Evolutionary conservation across 1,284 basidiomycete genomes (phyloP).

Genomic region (Heterobasidion annosum): DNA sequence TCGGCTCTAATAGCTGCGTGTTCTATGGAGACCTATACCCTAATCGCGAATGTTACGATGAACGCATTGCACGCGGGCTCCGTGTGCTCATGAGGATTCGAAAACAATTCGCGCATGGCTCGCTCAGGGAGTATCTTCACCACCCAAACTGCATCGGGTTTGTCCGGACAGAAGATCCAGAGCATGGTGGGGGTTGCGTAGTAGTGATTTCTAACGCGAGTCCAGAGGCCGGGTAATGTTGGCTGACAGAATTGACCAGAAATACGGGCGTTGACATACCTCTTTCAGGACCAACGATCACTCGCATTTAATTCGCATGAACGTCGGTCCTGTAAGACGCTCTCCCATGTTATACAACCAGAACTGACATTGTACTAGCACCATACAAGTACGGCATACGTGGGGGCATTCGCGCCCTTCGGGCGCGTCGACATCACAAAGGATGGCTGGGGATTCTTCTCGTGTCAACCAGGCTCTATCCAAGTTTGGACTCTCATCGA

Average conservation of each 20-base stretch:
- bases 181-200: constrained; percentile 42
- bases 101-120: constrained; percentile 57
- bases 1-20: constrained; percentile 51
- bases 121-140: constrained; percentile 47
- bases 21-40: constrained; percentile 89
- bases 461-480: constrained; percentile 39
- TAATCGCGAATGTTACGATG: constrained; percentile 55
- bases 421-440: constrained; percentile 32
- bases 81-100: constrained; percentile 47
- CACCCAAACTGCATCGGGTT: constrained; percentile 65
- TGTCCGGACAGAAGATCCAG: constrained; percentile 46
- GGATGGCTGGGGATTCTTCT: constrained; percentile 53
- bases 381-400: constrained; percentile 31
- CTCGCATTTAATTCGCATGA: constrained; percentile 7
- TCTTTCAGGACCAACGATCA: neutral
- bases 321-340: neutral
- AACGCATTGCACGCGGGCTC: constrained; percentile 39
- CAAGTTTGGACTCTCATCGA: constrained; percentile 45
- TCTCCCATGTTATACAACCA: neutral
- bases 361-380: constrained; percentile 19
- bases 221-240: neutral
- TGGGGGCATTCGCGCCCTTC: constrained; percentile 35
- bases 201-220: constrained; percentile 55
- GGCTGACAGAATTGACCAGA: no score
- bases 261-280: neutral